These are phyloP conservation scores for Lichtheimia corymbifera DNA, from an alignment of 371 early-diverging fungal species.

Conservation along the genomic window DNA sequence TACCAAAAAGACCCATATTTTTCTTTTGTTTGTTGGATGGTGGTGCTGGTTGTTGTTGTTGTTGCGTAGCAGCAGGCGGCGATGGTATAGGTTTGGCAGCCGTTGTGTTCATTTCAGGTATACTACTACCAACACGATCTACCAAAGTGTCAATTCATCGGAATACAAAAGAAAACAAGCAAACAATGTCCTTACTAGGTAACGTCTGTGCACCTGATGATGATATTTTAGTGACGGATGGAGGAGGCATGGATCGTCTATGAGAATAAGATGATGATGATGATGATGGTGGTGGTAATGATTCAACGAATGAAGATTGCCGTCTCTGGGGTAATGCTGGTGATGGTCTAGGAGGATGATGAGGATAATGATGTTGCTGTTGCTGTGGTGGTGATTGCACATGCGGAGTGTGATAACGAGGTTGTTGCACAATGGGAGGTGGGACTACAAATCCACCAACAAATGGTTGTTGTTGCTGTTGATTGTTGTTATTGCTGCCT, in stretches of 20 bases:
- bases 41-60: background rate
- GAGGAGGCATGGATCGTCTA: background rate
- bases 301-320: background rate
- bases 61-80: background rate
- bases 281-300: background rate
- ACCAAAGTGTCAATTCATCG: too few relatives aligned
- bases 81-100: background rate
- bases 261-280: too few relatives aligned
- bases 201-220: too few relatives aligned
- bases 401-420: slow-evolving; percentile 3
- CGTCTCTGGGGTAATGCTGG: background rate
- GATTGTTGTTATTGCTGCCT: background rate
- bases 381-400: background rate
- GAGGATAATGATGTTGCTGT: slow-evolving; percentile 2
- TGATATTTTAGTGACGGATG: background rate
- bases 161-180: too few relatives aligned
- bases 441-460: slow-evolving; percentile 19
- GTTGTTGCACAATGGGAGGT: slow-evolving; percentile 5
- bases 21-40: background rate
- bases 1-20: background rate
- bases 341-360: background rate
- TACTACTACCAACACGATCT: too few relatives aligned
- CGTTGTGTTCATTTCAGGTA: background rate
- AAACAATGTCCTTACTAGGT: too few relatives aligned
- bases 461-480: slow-evolving; percentile 8